Base-by-base conservation (phyloP, 306 rosid species). In the Chamaecrista fasciculata region DNA sequence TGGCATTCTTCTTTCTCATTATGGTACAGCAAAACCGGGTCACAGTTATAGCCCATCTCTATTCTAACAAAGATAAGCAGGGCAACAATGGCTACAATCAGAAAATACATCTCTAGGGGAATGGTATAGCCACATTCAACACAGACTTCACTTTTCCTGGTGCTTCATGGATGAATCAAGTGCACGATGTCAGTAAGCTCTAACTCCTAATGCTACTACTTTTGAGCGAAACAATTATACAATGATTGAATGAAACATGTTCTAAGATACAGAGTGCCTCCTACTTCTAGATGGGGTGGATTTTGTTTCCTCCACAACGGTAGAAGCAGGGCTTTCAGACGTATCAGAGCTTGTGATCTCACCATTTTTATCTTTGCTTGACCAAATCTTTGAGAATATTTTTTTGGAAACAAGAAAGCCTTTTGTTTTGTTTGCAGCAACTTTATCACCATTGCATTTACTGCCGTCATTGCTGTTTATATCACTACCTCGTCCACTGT, bases 271-370 rank as follows among this genome's bases (percentile, higher is more conserved):
- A 1, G 97, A 90, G 44, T 82, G 90, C 72, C 95, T 86, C 81
- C 88, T 83, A 80, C 96, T 94, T 86, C 97, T 86, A 10, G 94
- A 88, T 21, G 91, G 90, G 2, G 91, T 87, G 10, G 97, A 90
- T 42, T 90, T 93, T 11, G 96, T 88, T 73, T 93, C 97, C 71
- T 88, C 94, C 18, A 82, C 84, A 56, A 82, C 86, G 0, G 91
- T 83, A 65, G 96, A 87, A 77, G 86, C 93, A 26, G 90, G 97
- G 75, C 98, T 94, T 25, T 88, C 98, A 2, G 97, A 94, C 4
- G 98, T 90, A 70, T 94, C 93, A 1, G 95, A 90, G 83, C 98
- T 86, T n/a, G 90, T 86, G 8, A 83, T 77, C 79, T 94, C 97
- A 4, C 93, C 89, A 24, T 56, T 86, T 72, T 73, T 85, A 58